A percentile compares a stretch with the other conserved stretches of the same genome.
These are phyloP conservation scores for Penicillium sp. DNA, from an alignment of 2,329 filamentous ascomycete genomes.

Conservation along the genomic window DNA sequence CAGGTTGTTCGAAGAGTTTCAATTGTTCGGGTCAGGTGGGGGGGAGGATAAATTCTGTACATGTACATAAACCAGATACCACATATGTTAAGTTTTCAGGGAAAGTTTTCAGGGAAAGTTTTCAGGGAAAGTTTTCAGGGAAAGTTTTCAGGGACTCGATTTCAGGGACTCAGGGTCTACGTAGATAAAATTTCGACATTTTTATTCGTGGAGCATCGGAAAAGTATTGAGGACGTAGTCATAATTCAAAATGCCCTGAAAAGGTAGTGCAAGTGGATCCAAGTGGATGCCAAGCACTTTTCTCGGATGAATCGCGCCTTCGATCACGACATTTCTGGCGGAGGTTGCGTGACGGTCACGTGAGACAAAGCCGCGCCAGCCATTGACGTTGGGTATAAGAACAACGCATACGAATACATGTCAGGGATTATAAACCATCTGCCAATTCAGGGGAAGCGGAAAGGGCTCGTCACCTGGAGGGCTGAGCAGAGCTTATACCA, in stretches of 20 bases:
- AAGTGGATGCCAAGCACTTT: slow-evolving; percentile 1
- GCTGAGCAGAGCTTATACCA: not conserved
- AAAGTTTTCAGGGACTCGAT: not conserved
- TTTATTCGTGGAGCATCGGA: not conserved
- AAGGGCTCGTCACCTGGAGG: not conserved
- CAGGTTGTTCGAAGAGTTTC: not conserved
- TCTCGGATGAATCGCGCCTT: not conserved
- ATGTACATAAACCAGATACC: slow-evolving; percentile 1
- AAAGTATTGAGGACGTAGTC: not conserved
- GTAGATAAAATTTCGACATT: too few species aligned
- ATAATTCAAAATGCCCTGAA: not conserved
- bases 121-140: not conserved
- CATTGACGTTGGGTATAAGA: not conserved
- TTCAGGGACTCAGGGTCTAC: not conserved
- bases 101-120: not conserved
- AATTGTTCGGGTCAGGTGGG: not conserved
- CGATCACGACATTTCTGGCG: slow-evolving; percentile 24
- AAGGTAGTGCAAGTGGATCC: not conserved
- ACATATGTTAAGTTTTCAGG: not conserved
- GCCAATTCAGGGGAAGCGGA: not conserved
- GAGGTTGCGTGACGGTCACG: slow-evolving; percentile 27
- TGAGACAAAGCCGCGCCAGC: slow-evolving; percentile 3
- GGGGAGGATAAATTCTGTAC: not conserved
- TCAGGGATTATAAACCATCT: not conserved
- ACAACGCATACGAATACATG: not conserved